Conservation (phyloP, 1,284 basidiomycete species). For the Binderoboletus segoi region DNA sequence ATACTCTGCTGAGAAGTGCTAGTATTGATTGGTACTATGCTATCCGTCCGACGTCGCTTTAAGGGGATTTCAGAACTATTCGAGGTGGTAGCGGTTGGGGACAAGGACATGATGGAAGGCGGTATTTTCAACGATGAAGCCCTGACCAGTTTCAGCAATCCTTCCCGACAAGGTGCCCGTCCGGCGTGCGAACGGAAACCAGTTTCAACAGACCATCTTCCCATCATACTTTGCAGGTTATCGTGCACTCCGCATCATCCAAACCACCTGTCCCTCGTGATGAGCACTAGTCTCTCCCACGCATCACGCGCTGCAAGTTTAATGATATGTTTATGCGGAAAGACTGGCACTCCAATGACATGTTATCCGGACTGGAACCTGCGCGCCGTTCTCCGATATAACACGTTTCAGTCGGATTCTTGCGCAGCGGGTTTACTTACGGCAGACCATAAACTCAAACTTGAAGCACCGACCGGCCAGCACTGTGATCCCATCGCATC, state of each 20-base stretch:
- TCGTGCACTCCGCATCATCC: neutral
- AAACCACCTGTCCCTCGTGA: neutral
- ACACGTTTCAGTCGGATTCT: slow-evolving; percentile 3
- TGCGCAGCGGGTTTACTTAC: too few species aligned
- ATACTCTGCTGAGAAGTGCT: slow-evolving; percentile 23
- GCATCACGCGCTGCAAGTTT: too few species aligned
- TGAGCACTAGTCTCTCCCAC: neutral
- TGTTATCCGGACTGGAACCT: too few species aligned
- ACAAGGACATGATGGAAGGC: slow-evolving; percentile 37
- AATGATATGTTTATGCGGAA: slow-evolving; percentile 5
- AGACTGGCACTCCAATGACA: neutral
- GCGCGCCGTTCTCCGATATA: neutral
- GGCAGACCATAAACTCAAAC: too few species aligned
- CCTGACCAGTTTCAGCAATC: slow-evolving; percentile 20
- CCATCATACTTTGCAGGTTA: neutral
- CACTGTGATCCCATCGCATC: neutral
- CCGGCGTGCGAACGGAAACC: slow-evolving; percentile 23
- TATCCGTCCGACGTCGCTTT: slow-evolving; percentile 40
- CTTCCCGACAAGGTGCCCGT: slow-evolving; percentile 8
- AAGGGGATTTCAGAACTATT: slow-evolving; percentile 36
- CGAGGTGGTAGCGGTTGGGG: slow-evolving; percentile 35
- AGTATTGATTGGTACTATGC: slow-evolving; percentile 17
- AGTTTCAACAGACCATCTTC: slow-evolving; percentile 10
- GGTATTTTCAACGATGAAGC: slow-evolving; percentile 17
- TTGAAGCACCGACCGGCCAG: neutral